Percentiles rank a stretch among this genome's conserved stretches.
Evolutionary conservation across 768 basidiomycete genomes (phyloP).

Genomic region (Gloeopeniophorella convolvens): DNA sequence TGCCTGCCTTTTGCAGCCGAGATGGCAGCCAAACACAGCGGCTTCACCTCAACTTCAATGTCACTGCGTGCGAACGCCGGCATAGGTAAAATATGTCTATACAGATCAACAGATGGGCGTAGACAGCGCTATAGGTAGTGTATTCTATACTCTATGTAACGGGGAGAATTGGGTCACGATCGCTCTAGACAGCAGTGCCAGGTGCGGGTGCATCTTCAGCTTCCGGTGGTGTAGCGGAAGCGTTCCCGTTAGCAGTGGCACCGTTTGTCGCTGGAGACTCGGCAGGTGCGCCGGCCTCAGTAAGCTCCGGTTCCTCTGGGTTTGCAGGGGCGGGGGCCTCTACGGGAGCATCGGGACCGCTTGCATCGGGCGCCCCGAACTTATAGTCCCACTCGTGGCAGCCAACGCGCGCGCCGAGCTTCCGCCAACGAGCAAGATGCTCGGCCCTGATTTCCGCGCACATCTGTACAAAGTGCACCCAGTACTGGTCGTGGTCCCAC

Average conservation of each 20-base stretch:
- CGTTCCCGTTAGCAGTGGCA: not conserved
- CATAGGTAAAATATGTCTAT: too few species aligned
- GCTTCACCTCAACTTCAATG: too few species aligned
- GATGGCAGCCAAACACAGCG: too few species aligned
- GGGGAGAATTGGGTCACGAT: too few species aligned
- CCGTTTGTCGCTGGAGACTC: too few species aligned
- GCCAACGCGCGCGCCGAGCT: slow-evolving; percentile 63
- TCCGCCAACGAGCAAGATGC: slow-evolving; percentile 58
- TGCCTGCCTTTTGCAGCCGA: not conserved
- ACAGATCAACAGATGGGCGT: too few species aligned
- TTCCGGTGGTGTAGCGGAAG: not conserved
- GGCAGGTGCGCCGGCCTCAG: not conserved
- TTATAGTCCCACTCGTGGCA: slow-evolving; percentile 80
- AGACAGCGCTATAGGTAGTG: too few species aligned
- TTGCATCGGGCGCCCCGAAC: slow-evolving; percentile 10
- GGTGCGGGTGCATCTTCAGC: not conserved
- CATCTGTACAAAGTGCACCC: slow-evolving; percentile 54
- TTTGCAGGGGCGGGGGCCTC: not conserved
- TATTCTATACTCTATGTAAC: not conserved
- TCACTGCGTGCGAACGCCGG: too few species aligned
- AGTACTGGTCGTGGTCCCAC: slow-evolving; percentile 72
- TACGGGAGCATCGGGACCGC: not conserved
- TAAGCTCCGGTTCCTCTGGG: not conserved
- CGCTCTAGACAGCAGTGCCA: slow-evolving; percentile 6
- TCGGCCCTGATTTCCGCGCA: slow-evolving; percentile 42